Base-by-base conservation (phyloP, 495 filamentous ascomycete species). In the Ramalina intermedia region DNA sequence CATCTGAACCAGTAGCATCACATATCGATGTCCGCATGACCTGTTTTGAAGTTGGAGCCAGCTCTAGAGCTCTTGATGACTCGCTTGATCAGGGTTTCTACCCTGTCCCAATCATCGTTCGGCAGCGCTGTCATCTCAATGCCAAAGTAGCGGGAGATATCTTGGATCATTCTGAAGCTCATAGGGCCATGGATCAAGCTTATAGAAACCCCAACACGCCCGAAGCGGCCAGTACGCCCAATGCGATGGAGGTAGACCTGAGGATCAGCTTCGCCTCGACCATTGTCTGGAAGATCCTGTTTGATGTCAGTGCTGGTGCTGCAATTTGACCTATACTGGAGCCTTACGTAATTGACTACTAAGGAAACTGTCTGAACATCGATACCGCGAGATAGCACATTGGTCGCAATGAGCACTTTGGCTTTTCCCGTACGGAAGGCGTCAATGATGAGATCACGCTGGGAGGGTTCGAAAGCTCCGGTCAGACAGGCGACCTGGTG, bases 211-310 rank as follows among this genome's bases (percentile, higher is more conserved):
- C 93, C 93, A n/a, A 94, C 86, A 61, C 90, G 87, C 24, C 93
- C 93, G 60, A 96, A 99, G 39, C 93, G 85, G 46, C 93, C 93
- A 1, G 93, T 96, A 61, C 91, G 86, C 50, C 91, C 91, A 61
- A 96, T 96, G 64, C 91, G 85, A 74, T 99, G 91, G 37, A 99
- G 84, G 61, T 99, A 99, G 4, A 93, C 96, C 65, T 95, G 86
- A 21, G 74, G 75, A 58, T 99, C 91, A 2, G 87, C 79, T 35
- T 66, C 55, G 21, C 69, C 63, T 27, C 60, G 51, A 14, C 54
- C 56, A 5, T 53, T 48, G 45, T 74, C 72, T 17, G 80, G 79
- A 27, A 82, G 66, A 58, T 84, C 80, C 73, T 79, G 45, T 8
- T 1, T 7, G 1, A 14, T 20, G 37, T 54, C n/a, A 54, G 41